Evolutionary conservation across 176 grass and related monocot species (phyloP).

Genomic region (Aegilops sharonensis): DNA sequence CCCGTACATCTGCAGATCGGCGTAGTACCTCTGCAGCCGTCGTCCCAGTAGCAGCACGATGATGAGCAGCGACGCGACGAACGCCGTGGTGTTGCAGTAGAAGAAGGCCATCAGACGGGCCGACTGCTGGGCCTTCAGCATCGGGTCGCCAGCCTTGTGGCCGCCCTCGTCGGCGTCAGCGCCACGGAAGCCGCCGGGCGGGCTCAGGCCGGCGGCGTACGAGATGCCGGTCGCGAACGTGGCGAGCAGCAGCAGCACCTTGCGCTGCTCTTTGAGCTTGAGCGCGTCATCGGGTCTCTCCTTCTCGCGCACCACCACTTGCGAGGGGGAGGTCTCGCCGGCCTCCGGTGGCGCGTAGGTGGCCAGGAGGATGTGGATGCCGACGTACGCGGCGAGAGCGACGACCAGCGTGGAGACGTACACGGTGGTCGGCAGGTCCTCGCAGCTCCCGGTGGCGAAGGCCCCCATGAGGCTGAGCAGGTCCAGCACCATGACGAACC

Average conservation of each 20-base stretch:
- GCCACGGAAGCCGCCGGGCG: slow-evolving; percentile 25
- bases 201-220: slow-evolving; percentile 34
- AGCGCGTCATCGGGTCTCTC: neutral
- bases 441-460: neutral
- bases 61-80: slow-evolving; percentile 35
- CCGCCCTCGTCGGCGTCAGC: neutral
- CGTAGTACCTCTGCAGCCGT: neutral
- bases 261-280: neutral
- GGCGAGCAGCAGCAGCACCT: slow-evolving; percentile 30
- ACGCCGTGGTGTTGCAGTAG: slow-evolving; percentile 34
- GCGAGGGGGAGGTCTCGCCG: too few relatives aligned
- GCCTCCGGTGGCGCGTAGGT: neutral
- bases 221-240: slow-evolving; percentile 30
- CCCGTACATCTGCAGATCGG: neutral
- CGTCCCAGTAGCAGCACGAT: slow-evolving; percentile 25
- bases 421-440: neutral
- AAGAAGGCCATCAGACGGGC: slow-evolving; percentile 24
- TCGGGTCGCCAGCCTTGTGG: neutral
- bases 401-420: slow-evolving; percentile 14
- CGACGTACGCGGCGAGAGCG: slow-evolving; percentile 19
- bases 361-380: slow-evolving; percentile 18
- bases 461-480: slow-evolving; percentile 16
- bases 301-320: neutral
- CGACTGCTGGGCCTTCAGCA: neutral
- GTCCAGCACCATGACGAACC: neutral